phyloP scores from a whole-genome alignment of 2,329 filamentous ascomycete genomes.

The Fusarium humuli region DNA sequence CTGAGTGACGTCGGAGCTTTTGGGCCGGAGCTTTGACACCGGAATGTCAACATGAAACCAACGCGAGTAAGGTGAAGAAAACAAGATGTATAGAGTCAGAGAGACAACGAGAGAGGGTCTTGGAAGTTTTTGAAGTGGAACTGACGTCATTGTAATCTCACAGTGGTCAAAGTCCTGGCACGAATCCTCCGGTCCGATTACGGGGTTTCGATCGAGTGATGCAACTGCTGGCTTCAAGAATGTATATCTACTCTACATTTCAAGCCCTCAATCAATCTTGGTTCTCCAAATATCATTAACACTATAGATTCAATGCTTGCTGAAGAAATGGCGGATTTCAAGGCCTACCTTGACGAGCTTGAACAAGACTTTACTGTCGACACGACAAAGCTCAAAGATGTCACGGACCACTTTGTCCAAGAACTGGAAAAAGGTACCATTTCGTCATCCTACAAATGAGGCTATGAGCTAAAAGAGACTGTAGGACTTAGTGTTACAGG shows the following conservation, averaged over 20 bases:
- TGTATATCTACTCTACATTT: neutral
- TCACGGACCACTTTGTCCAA: slow-evolving; percentile 9
- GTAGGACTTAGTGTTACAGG: slow-evolving; percentile 1
- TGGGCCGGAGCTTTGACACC: neutral
- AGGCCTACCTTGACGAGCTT: slow-evolving; percentile 1
- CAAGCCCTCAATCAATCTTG: accelerated
- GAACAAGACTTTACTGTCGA: slow-evolving; percentile 6
- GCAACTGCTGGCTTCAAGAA: neutral
- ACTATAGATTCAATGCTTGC: neutral
- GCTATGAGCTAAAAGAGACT: neutral
- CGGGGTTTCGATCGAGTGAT: neutral
- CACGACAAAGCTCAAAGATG: slow-evolving; percentile 9
- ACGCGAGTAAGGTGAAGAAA: neutral
- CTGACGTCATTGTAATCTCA: slow-evolving; percentile 1
- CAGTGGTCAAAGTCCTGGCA: neutral
- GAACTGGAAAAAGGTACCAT: slow-evolving; percentile 8
- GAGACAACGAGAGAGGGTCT: neutral
- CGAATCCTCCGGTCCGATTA: slow-evolving; percentile 3
- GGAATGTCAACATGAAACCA: neutral
- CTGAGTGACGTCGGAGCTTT: neutral
- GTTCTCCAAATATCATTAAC: accelerated
- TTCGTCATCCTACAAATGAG: accelerated
- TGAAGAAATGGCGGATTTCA: neutral
- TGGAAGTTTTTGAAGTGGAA: neutral
- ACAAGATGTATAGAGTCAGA: neutral